Evolutionary conservation across 106 monocot species (phyloP).

Genomic region (Narthecium ossifragum): DNA sequence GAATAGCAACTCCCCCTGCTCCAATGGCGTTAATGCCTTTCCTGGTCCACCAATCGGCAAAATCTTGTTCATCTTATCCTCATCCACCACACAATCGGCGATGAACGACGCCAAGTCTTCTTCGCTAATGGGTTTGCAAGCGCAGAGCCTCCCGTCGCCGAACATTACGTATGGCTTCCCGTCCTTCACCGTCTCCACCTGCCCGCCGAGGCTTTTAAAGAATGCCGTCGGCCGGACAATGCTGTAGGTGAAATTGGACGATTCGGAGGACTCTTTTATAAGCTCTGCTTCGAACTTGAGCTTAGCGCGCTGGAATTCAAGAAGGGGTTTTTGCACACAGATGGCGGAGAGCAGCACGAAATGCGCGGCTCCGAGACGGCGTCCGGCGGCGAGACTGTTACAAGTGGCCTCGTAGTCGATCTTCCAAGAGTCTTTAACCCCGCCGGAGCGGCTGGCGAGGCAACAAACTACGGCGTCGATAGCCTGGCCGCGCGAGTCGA

Average conservation of each 20-base stretch:
- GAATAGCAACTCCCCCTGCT: conserved; percentile 90
- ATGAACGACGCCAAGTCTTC: conserved; percentile 85
- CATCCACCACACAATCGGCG: conserved; percentile 68
- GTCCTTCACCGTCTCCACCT: conserved; percentile 78
- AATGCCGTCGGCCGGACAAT: conserved; percentile 94
- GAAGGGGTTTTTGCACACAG: conserved; percentile 93
- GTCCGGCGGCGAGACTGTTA: conserved; percentile 64
- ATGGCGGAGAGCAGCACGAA: conserved; percentile 94
- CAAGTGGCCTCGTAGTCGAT: conserved; percentile 71
- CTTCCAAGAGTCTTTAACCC: conserved; percentile 72
- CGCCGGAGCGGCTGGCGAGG: conserved; percentile 85
- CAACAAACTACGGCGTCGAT: conserved; percentile 84
- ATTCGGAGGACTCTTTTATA: conserved; percentile 18
- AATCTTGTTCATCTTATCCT: conserved; percentile 53
- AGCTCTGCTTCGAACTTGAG: conserved; percentile 86
- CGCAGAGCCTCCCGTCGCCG: conserved; percentile 81
- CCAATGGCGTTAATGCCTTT: conserved; percentile 75
- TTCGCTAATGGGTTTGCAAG: conserved; percentile 96
- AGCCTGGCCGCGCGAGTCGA: conserved; percentile 29
- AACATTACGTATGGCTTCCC: conserved; percentile 96
- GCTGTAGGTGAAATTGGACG: conserved; percentile 68
- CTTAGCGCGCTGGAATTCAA: conserved; percentile 96
- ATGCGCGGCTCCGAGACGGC: conserved; percentile 55
- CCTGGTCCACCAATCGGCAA: conserved; percentile 87
- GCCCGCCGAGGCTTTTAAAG: conserved; percentile 93